These are phyloP conservation scores for Streptanthus diversifolius DNA, from an alignment of 345 rosid species.

Conservation along the genomic window DNA sequence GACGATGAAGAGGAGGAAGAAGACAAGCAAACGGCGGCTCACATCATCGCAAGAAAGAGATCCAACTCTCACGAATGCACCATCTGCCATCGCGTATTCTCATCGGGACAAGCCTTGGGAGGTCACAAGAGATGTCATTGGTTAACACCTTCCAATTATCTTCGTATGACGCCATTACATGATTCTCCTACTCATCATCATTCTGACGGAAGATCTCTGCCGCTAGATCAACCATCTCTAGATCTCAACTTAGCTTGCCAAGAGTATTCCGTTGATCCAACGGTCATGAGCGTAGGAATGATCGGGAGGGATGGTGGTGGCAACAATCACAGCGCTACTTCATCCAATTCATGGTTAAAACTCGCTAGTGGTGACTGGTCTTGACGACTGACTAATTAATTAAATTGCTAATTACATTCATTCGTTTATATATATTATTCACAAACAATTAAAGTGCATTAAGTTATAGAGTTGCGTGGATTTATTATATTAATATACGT, in stretches of 20 bases:
- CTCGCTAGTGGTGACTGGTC: constrained; percentile 38
- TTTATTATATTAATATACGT: background rate
- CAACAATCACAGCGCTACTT: constrained; percentile 1
- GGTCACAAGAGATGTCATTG: constrained; percentile 99
- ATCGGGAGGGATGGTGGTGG: constrained; percentile 18
- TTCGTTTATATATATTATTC: background rate
- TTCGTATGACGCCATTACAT: constrained; percentile 28
- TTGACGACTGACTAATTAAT: constrained; percentile 3
- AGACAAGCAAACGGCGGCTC: constrained; percentile 21
- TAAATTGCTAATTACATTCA: background rate
- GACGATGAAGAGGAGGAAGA: constrained; percentile 31
- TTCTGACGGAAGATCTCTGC: background rate
- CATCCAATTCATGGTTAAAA: constrained; percentile 33
- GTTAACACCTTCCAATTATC: constrained; percentile 61
- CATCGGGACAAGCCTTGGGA: constrained; percentile 94
- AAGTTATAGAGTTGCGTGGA: background rate
- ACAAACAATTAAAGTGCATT: background rate
- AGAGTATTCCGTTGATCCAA: constrained; percentile 32
- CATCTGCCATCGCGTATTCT: constrained; percentile 82
- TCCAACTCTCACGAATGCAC: constrained; percentile 91
- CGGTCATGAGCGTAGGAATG: constrained; percentile 26
- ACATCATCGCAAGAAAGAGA: constrained; percentile 13
- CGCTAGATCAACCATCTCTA: constrained; percentile 32
- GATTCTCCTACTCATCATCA: background rate
- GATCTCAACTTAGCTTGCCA: constrained; percentile 37